Base-by-base conservation (phyloP, 345 rosid genomes). In the Litchi chinensis region DNA sequence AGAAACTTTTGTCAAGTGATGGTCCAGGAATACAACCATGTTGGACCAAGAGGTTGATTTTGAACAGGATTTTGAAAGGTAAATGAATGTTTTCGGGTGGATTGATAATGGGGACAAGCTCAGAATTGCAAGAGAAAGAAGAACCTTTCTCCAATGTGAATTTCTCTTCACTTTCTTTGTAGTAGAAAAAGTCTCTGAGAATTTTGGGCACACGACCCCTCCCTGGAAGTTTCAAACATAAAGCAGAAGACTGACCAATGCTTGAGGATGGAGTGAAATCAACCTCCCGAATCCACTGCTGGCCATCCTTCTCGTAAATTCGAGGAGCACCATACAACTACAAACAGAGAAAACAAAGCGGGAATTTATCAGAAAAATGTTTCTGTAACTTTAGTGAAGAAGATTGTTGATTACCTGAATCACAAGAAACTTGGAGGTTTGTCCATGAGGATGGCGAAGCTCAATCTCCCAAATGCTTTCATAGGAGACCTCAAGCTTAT, bases 391-490 rank as follows among this genome's bases (percentile, higher is more conserved):
- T 54, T 54, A 54, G 18, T 15, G 59, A 18, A 54, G 65, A 60
- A n/a, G 28, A 22, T 60, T 8, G 65, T 60, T 60, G 16, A 22
- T 22, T 60, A 86, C 91, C 91, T 86, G 89, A 78, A 88, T 82
- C 43, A 83, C 41, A 73, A 88, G 89, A 81, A 81, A 83, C 77
- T 60, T 74, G 48, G 67, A 6, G 18, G 50, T 2, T 41, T 12
- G 77, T 64, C 84, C 80, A 2, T 19, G 80, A 1, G 77, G 80
- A 59, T 71, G 68, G 41, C 43, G 83, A 11, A 81, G 82, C 86
- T 78, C 71, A 43, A 85, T 76, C 76, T 80, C 82, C 89, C 88
- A 86, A 66, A 88, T 83, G 67, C 82, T 88, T 66, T 88, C 91
- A 44, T 85, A 82, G 16, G 80, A 77, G 39, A 86, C 82, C 76